Evolutionary conservation across 345 rosid species (phyloP), one percentile per base, ranked within the genome.

Genomic region (Trapa incisa): DNA sequence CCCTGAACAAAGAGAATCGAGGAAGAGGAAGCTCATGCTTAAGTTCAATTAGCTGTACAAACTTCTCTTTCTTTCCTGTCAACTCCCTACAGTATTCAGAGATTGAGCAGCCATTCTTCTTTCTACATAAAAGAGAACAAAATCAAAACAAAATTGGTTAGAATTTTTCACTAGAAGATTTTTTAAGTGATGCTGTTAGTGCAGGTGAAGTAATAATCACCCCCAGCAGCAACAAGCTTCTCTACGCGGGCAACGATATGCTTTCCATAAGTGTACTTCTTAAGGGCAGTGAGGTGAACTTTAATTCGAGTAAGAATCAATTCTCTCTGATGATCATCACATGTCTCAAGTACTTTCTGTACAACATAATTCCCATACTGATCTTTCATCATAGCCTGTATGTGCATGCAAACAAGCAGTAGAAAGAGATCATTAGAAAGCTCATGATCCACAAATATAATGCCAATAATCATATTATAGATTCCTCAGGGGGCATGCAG

Each of bases 361-460:
- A 89, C 90, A n/a, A 89, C 96, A 39, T 89, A 89, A 70, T 89
- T 89, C 5, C 90, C 96, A 81, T 86, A 89, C 75, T 86, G 96
- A 75, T 89, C 96, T 76, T 89, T 89, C 96, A 89, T 87, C 96
- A 89, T 88, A 15, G 88, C 92, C 96, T 89, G 74, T 1, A 68
- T 22, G 29, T 22, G 29, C 0, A 22, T 37, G 65, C 7, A 22
- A 38, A 22, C 39, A 56, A 3, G 0, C 32, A 12, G 67, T 42
- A 58, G 47, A 15, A 36, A 22, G 57, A n/a, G 32, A 65, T 7
- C 13, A 47, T 52, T 15, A 22, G 14, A 32, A 64, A 16, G 47
- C 16, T 42, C 62, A 58, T 33, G n/a, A 47, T 14, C 7, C 14
- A 16, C 13, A 22, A 38, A 41, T 64, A 6, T 9, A 38, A 17